phyloP scores from a whole-genome alignment of 371 early-diverging fungal genomes.

The Gilbertella persicaria region DNA sequence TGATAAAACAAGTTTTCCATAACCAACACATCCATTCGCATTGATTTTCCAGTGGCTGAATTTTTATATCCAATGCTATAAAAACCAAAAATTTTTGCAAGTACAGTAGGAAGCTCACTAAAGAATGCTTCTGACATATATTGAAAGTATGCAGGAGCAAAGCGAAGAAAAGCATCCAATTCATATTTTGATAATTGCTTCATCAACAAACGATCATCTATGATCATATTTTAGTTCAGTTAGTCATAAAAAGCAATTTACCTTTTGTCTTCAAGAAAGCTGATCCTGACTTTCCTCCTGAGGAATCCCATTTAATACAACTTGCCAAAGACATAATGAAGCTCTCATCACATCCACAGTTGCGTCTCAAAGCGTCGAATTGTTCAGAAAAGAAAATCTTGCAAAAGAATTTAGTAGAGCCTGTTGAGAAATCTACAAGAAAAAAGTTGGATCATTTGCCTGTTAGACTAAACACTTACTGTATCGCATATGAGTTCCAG shows the following conservation, averaged over 20 bases:
- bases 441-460: neutral
- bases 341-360: slow-evolving; percentile 81
- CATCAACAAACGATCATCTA: slow-evolving; percentile 91
- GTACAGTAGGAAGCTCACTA: slow-evolving; percentile 82
- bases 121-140: slow-evolving; percentile 89
- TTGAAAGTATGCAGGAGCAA: slow-evolving; percentile 94
- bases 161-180: slow-evolving; percentile 86
- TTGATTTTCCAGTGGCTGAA: slow-evolving; percentile 74
- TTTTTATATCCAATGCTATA: slow-evolving; percentile 91
- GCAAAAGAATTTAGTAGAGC: slow-evolving; percentile 79
- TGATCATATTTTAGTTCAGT: neutral
- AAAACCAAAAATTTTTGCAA: slow-evolving; percentile 95
- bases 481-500: slow-evolving; percentile 72
- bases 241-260: neutral
- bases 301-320: slow-evolving; percentile 84
- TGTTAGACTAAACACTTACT: slow-evolving; percentile 38
- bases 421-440: slow-evolving; percentile 68
- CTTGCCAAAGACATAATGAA: slow-evolving; percentile 87
- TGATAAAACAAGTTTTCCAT: slow-evolving; percentile 97
- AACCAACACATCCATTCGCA: slow-evolving; percentile 90
- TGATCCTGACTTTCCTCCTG: slow-evolving; percentile 93
- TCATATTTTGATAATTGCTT: slow-evolving; percentile 91
- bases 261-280: slow-evolving; percentile 88
- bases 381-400: slow-evolving; percentile 93
- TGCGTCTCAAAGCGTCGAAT: slow-evolving; percentile 88